Evolutionary conservation across 2,329 filamentous ascomycete genomes (phyloP).

Genomic region (Aspergillus japonicus): DNA sequence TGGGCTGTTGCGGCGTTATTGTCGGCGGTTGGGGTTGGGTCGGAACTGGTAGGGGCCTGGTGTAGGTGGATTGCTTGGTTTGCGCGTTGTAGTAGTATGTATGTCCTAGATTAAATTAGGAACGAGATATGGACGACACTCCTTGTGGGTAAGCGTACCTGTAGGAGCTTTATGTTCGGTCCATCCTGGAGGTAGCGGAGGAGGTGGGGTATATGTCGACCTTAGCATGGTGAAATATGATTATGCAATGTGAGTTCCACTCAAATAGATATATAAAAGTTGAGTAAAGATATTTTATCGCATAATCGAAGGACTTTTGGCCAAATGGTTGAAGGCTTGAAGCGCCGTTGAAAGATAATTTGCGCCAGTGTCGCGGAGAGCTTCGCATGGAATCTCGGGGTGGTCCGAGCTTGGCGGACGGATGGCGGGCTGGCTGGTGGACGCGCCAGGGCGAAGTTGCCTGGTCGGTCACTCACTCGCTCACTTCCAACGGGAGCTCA

Average conservation of each 20-base stretch:
- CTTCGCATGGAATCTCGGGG: conserved; percentile 20
- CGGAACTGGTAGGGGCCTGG: conserved; percentile 58
- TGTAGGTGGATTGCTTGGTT: conserved; percentile 86
- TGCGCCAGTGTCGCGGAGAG: conserved; percentile 16
- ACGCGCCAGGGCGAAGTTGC: conserved; percentile 43
- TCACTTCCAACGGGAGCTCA: conserved; percentile 31
- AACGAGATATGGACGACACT: conserved; percentile 11
- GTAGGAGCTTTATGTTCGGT: conserved; percentile 89
- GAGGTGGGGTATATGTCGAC: conserved; percentile 69
- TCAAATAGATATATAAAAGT: too few relatives aligned
- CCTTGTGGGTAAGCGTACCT: conserved; percentile 45
- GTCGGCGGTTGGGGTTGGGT: conserved; percentile 27
- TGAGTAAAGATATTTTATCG: neutral
- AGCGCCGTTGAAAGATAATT: conserved; percentile 1
- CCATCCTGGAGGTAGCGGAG: conserved; percentile 76
- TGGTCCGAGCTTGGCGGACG: conserved; percentile 42
- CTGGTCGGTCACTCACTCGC: conserved; percentile 22
- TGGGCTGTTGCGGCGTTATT: conserved; percentile 47
- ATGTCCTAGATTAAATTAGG: conserved; percentile 58
- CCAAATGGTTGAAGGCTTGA: neutral
- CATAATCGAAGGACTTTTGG: neutral
- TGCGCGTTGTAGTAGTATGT: conserved; percentile 82
- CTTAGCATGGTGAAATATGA: conserved; percentile 61
- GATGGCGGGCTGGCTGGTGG: conserved; percentile 21
- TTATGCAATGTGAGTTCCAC: too few relatives aligned